A percentile compares a stretch with the other conserved stretches of the same genome.
Evolutionary conservation across 2,329 filamentous ascomycete species (phyloP).

Genomic region (Biscogniauxia mediterranea): DNA sequence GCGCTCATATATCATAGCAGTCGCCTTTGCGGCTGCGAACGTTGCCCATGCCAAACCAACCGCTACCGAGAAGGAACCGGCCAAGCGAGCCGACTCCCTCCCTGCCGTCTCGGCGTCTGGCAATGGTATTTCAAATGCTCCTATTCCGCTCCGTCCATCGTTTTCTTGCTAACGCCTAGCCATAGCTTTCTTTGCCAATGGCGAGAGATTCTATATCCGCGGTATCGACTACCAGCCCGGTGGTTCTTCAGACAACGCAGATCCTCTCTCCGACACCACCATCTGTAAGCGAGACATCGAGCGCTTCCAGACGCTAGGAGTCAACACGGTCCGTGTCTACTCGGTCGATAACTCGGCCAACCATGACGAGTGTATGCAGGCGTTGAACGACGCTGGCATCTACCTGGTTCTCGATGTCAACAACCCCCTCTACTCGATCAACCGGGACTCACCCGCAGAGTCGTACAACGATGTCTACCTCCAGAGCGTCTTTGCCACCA

Average conservation of each 20-base stretch:
- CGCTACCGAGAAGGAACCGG: slow-evolving; percentile 45
- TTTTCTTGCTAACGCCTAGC: slow-evolving; percentile 16
- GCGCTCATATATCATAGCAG: slow-evolving; percentile 47
- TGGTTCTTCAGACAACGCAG: slow-evolving; percentile 54
- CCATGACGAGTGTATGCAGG: slow-evolving; percentile 84
- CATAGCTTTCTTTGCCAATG: slow-evolving; percentile 54
- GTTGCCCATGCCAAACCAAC: slow-evolving; percentile 50
- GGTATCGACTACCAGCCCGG: slow-evolving; percentile 65
- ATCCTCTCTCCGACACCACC: slow-evolving; percentile 71
- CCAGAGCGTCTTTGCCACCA: slow-evolving; percentile 80
- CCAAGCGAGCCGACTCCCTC: slow-evolving; percentile 49
- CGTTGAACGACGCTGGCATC: slow-evolving; percentile 79
- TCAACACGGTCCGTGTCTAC: slow-evolving; percentile 93
- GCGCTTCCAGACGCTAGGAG: slow-evolving; percentile 78
- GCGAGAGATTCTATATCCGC: slow-evolving; percentile 56
- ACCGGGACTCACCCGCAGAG: slow-evolving; percentile 66
- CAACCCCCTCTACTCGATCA: slow-evolving; percentile 84
- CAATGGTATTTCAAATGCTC: slow-evolving; percentile 47
- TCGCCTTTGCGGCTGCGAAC: slow-evolving; percentile 47
- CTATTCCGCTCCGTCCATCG: not conserved
- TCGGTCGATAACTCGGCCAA: slow-evolving; percentile 80
- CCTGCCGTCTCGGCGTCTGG: slow-evolving; percentile 53
- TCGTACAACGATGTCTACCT: slow-evolving; percentile 90
- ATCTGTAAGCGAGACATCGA: slow-evolving; percentile 77
- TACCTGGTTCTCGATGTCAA: slow-evolving; percentile 92